A percentile compares a stretch with the other conserved stretches of the same genome.
Evolutionary conservation across 768 basidiomycete genomes (phyloP).

Genomic region (Amanita brunnescens): DNA sequence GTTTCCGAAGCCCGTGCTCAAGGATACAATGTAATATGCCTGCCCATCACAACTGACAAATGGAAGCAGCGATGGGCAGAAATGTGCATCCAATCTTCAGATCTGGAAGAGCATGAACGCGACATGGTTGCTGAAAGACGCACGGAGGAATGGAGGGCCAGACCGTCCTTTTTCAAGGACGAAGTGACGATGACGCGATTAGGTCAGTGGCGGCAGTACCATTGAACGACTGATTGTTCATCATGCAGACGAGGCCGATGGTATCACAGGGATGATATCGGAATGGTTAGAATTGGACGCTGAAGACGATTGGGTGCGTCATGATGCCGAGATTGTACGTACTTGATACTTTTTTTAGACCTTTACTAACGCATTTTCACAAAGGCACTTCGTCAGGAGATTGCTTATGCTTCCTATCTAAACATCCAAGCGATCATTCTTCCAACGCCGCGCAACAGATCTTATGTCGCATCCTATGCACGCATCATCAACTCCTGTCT

Average conservation of each 20-base stretch:
- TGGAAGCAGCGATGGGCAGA: conserved; percentile 87
- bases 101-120: conserved; percentile 27
- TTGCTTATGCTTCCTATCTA: conserved; percentile 89
- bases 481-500: conserved; percentile 80
- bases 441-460: conserved; percentile 79
- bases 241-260: conserved; percentile 60
- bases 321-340: conserved; percentile 90
- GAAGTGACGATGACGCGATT: conserved; percentile 87
- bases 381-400: conserved; percentile 88
- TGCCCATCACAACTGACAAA: conserved; percentile 82
- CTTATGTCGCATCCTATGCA: conserved; percentile 85
- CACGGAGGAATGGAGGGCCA: conserved; percentile 84
- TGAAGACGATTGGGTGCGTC: conserved; percentile 86
- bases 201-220: conserved; percentile 32
- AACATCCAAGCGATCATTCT: conserved; percentile 79
- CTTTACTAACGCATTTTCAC: conserved; percentile 4
- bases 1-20: conserved; percentile 44
- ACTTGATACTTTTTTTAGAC: conserved; percentile 8
- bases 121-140: conserved; percentile 41
- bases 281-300: conserved; percentile 97
- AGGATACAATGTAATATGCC: conserved; percentile 67
- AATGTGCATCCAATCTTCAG: conserved; percentile 70
- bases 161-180: conserved; percentile 67
- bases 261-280: conserved; percentile 68
- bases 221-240: background rate